Base-by-base conservation (phyloP, 139 green algal species). In the Closterium sp. region DNA sequence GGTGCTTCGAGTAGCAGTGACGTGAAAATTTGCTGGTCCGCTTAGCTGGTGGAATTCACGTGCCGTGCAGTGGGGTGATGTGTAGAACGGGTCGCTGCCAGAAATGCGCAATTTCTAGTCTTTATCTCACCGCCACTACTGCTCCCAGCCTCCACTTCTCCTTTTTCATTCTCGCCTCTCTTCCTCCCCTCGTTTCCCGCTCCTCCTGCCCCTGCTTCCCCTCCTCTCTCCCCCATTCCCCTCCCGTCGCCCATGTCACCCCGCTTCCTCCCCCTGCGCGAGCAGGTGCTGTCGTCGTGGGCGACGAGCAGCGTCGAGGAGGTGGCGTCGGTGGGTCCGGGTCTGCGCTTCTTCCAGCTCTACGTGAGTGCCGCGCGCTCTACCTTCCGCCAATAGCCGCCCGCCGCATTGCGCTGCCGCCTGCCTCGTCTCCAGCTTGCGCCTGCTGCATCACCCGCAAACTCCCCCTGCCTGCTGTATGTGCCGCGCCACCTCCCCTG, bases 291-390 rank as follows among this genome's bases (percentile, higher is more conserved):
- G 73, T 95, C 93, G 19, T 95, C 93, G 31, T 95, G 93, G 93
- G 93, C 93, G 30, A 95, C 93, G 19, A 91, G 87, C 91, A 95
- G 91, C 86, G 93, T 95, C 32, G 93, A 95, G 90, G 93, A 95
- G 88, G 93, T 95, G 79, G 91, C 90, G 24, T 94, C 93, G 17
- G 91, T 93, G 28, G 93, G 93, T 3, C 86, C 90, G 9, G 93
- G 85, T 24, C 32, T 92, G 21, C 90, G 93, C 42, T 94, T 95
- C 86, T 95, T 95, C 93, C 93, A 95, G 50, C 93, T 95, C 90
- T 95, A 95, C 42, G 93, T 94, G 86, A 86, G 91, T 89, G 31
- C 42, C 50, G 50, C 50, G 50, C 13, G 50, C 50, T 27, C 50
- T 22, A 73, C 50, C 9, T 1, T 17, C 85, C 85, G 6, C 50